Conservation (phyloP, 2,329 filamentous ascomycete genomes). For the Thielaviopsis cerberus region DNA sequence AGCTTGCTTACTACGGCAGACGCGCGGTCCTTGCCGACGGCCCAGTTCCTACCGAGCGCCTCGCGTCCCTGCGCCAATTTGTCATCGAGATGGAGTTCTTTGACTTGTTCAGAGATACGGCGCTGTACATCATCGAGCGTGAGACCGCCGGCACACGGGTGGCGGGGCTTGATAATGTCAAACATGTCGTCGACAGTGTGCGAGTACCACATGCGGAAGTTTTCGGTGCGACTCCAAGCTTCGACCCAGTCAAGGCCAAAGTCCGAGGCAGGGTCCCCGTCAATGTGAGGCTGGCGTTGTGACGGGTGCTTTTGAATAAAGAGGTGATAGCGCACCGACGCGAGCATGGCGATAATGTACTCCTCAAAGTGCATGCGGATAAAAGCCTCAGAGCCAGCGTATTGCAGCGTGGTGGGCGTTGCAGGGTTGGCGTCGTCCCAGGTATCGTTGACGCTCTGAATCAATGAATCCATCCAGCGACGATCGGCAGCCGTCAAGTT, state of each 20-base stretch:
- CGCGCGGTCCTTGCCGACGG: constrained; percentile 72
- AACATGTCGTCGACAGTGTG: constrained; percentile 76
- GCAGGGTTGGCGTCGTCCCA: constrained; percentile 87
- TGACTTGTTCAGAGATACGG: constrained; percentile 74
- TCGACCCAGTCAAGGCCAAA: constrained; percentile 73
- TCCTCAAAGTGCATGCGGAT: constrained; percentile 95
- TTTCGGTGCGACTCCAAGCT: constrained; percentile 75
- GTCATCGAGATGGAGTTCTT: constrained; percentile 85
- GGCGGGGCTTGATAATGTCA: constrained; percentile 79
- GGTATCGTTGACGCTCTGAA: constrained; percentile 81
- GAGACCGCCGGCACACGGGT: constrained; percentile 81
- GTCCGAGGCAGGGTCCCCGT: constrained; percentile 69
- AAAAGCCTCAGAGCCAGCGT: constrained; percentile 89
- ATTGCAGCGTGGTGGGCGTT: constrained; percentile 84
- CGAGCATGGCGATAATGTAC: constrained; percentile 76
- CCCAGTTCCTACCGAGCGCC: constrained; percentile 72
- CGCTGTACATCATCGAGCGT: constrained; percentile 90
- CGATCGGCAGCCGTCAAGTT: constrained; percentile 70
- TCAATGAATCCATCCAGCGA: constrained; percentile 90
- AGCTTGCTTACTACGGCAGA: constrained; percentile 72
- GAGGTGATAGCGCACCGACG: constrained; percentile 75
- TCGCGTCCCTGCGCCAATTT: constrained; percentile 68
- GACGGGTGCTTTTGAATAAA: constrained; percentile 35
- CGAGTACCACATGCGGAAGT: constrained; percentile 73
- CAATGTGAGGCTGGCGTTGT: constrained; percentile 45